Base-by-base conservation (phyloP, 768 basidiomycete genomes). In the Mycena sanguinolenta region DNA sequence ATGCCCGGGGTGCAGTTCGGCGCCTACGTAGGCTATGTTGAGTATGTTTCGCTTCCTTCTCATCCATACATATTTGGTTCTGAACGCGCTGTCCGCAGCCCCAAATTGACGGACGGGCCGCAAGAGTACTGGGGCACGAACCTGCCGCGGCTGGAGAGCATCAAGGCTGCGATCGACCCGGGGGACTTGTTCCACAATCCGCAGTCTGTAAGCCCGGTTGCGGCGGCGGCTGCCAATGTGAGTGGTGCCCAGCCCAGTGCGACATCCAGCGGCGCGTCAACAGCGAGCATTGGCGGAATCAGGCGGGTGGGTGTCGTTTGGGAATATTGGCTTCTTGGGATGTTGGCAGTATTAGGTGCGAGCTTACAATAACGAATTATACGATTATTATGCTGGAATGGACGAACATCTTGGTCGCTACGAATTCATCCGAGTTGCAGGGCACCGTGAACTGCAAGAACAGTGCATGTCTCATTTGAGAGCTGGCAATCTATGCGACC, bases 11-110 rank as follows among this genome's bases (percentile, higher is more conserved):
- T 59, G 27, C 27, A 57, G 23, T 71, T 74, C 19, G 73, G 73
- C 39, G 73, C 70, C 2, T 74, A 74, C 44, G 67, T 71, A 12
- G 73, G 71, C 27, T 74, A 74, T 16, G 73, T 74, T 21, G 73
- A 72, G 73, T 74, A 50, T 32, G 73, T 71, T 21, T 21, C 21
- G 44, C 25, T 46, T 46, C 12, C n/a, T 46, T n/a, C 3, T 39
- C 39, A 39, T 39, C 10, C 13, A 39, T 12, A 39, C 39, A 39
- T 46, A 46, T n/a, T 21, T 46, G 44, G n/a, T 19, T n/a, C 17
- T n/a, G 19, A 46, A 46, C 44, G 14, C 39, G 14, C 39, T 19
- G 16, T 42, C 39, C 17, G 16, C 21, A 74, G 73, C 58, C 73
- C 73, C n/a, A 34, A 70, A 44, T 58, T 74, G 21, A 8, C 63